Evolutionary conservation across 1,139 yeast species (phyloP).

Genomic region (Blastobotrys serpentis): DNA sequence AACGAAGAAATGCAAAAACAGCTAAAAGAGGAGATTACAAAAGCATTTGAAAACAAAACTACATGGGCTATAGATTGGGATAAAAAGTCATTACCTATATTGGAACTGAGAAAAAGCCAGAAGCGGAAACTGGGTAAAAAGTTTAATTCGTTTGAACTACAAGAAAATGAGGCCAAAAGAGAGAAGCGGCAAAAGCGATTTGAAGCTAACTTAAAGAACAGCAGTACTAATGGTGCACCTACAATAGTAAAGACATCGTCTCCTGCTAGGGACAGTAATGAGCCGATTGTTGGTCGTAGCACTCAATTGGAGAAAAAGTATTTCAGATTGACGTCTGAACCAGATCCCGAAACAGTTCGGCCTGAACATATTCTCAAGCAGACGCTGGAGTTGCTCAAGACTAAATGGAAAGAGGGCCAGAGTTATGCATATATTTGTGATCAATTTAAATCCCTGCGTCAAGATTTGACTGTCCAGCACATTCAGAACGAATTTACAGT

Average conservation of each 20-base stretch:
- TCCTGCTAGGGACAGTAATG: slow-evolving; percentile 15
- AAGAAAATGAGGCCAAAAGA: slow-evolving; percentile 41
- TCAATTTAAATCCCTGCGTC: slow-evolving; percentile 88
- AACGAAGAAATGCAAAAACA: slow-evolving; percentile 44
- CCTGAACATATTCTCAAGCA: slow-evolving; percentile 62
- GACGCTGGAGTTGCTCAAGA: slow-evolving; percentile 55
- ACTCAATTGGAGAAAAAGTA: slow-evolving; percentile 70
- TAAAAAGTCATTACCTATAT: slow-evolving; percentile 53
- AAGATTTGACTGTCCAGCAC: slow-evolving; percentile 90
- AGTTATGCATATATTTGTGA: slow-evolving; percentile 78
- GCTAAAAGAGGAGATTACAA: slow-evolving; percentile 48
- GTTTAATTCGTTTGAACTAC: slow-evolving; percentile 32
- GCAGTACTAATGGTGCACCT: slow-evolving; percentile 55
- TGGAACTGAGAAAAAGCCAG: slow-evolving; percentile 35
- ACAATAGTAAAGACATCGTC: slow-evolving; percentile 41
- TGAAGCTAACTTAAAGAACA: slow-evolving; percentile 37
- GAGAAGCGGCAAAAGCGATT: slow-evolving; percentile 53
- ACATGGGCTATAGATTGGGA: slow-evolving; percentile 63
- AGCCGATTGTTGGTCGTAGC: slow-evolving; percentile 62
- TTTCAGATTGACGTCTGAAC: slow-evolving; percentile 83
- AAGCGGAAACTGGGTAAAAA: slow-evolving; percentile 14
- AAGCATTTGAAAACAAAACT: slow-evolving; percentile 49
- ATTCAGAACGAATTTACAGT: slow-evolving; percentile 77
- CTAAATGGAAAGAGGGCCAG: slow-evolving; percentile 51
- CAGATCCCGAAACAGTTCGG: slow-evolving; percentile 80